Evolutionary conservation across 1,284 basidiomycete species (phyloP).

Genomic region (Rhodofomes roseus): DNA sequence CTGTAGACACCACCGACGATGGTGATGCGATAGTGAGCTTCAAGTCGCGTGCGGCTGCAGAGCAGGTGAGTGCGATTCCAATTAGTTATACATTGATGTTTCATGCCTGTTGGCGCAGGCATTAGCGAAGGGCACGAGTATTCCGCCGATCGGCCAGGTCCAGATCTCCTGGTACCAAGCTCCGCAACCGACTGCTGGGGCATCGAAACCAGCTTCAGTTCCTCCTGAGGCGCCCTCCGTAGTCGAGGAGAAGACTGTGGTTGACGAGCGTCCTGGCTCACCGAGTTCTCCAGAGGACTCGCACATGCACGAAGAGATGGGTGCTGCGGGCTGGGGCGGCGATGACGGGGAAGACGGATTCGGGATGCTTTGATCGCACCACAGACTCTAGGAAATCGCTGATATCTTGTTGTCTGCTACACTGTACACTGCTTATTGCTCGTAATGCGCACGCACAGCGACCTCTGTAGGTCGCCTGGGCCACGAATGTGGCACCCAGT

Average conservation of each 20-base stretch:
- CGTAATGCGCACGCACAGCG: neutral
- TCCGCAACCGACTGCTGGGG: conserved; percentile 23
- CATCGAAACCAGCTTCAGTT: conserved; percentile 13
- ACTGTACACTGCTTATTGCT: neutral
- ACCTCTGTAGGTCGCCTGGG: neutral
- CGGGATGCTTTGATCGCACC: conserved; percentile 51
- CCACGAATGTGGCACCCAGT: neutral
- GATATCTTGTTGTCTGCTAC: neutral
- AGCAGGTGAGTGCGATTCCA: conserved; percentile 49
- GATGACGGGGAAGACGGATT: conserved; percentile 63
- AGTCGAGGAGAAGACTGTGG: conserved; percentile 11
- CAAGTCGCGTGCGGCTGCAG: conserved; percentile 66
- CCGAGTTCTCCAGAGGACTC: conserved; percentile 14
- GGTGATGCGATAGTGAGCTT: conserved; percentile 65
- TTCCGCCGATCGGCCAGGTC: conserved; percentile 61
- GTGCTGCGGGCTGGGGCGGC: conserved; percentile 60
- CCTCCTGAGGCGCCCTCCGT: conserved; percentile 9
- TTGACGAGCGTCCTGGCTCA: conserved; percentile 7
- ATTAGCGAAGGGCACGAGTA: conserved; percentile 60
- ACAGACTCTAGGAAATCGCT: neutral
- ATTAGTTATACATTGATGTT: neutral
- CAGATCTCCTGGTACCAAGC: conserved; percentile 63
- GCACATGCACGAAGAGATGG: conserved; percentile 43
- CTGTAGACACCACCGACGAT: conserved; percentile 46
- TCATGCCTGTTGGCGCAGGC: conserved; percentile 40